Conservation (phyloP, 2,329 filamentous ascomycete species). For the Paracamarosporium sp. region DNA sequence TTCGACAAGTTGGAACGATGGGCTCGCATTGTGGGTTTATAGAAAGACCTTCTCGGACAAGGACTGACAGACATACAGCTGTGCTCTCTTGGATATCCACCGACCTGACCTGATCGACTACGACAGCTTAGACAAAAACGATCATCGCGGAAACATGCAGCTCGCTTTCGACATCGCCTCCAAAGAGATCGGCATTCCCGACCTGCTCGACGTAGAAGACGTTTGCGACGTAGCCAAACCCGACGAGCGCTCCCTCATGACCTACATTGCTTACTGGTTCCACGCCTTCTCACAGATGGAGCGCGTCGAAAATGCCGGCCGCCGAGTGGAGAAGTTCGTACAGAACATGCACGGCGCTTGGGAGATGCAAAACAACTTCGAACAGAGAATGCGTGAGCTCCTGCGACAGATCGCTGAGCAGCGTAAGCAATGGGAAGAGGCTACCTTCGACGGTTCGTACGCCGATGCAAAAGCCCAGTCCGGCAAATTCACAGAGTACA, state of each 20-base stretch:
- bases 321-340: constrained; percentile 97
- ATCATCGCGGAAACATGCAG: constrained; percentile 97
- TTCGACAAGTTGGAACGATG: constrained; percentile 95
- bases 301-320: constrained; percentile 94
- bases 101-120: constrained; percentile 97
- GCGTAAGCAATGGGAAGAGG: constrained; percentile 75
- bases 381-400: constrained; percentile 85
- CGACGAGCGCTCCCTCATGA: constrained; percentile 97
- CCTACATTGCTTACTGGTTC: constrained; percentile 99
- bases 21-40: constrained; percentile 75
- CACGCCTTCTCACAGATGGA: constrained; percentile 99
- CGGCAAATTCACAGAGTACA: constrained; percentile 83
- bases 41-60: no score
- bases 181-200: constrained; percentile 96
- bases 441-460: constrained; percentile 90
- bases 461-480: constrained; percentile 89
- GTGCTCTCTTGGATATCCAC: constrained; percentile 94
- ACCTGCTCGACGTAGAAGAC: constrained; percentile 95
- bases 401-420: constrained; percentile 77
- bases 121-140: constrained; percentile 89
- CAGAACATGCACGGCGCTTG: constrained; percentile 98
- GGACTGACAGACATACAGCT: constrained; percentile 53
- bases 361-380: constrained; percentile 99
- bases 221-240: constrained; percentile 96
- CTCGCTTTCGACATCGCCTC: constrained; percentile 95